Evolutionary conservation across 176 grass and related monocot genomes (phyloP), one percentile per base, ranked within the genome.

Genomic region (Rhipidocladum racemiflorum): DNA sequence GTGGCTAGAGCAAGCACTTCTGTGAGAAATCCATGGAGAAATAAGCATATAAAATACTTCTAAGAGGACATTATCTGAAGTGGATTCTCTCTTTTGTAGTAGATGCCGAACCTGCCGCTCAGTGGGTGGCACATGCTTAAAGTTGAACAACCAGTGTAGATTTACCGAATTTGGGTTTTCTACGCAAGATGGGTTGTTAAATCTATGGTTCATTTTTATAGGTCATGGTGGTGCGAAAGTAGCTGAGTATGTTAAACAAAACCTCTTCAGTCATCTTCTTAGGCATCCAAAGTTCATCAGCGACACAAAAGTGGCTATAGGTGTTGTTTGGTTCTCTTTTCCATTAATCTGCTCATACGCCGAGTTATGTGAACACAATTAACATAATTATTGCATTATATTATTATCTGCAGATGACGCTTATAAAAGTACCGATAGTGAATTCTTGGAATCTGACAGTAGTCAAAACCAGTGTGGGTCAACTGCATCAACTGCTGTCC

Each of bases 171-270:
- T 63, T 83, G 71, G 71, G 4, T 74, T 54, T 36, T 55, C 34
- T 75, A 56, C 17, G 21, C 16, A 20, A 54, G 39, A 28, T 12
- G 0, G 25, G 2, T 61, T 74, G n/a, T 15, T 74, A 51, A 83
- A 65, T 42, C 1, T 63, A 21, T 59, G 56, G 27, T 64, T 82
- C 42, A 71, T 68, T 69, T 69, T 61, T 76, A n/a, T 87, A 91
- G 89, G 89, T 81, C 89, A 91, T 61, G 89, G 89, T 87, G 89
- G 89, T 28, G 81, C 89, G 62, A 83, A 65, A 65, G 89, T 84
- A 87, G 89, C 89, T 27, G 89, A 91, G 63, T 91, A 91, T 91
- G 89, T 91, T 70, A 87, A 91, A 81, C 63, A 91, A 34, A 83
- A 91, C 63, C 76, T 91, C 76, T 91, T 91, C 70, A 81, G 46